Percentiles rank a stretch among this genome's conserved stretches.
Evolutionary conservation across 2,329 filamentous ascomycete species (phyloP).

Genomic region (Aspergillus pseudoglaucus): DNA sequence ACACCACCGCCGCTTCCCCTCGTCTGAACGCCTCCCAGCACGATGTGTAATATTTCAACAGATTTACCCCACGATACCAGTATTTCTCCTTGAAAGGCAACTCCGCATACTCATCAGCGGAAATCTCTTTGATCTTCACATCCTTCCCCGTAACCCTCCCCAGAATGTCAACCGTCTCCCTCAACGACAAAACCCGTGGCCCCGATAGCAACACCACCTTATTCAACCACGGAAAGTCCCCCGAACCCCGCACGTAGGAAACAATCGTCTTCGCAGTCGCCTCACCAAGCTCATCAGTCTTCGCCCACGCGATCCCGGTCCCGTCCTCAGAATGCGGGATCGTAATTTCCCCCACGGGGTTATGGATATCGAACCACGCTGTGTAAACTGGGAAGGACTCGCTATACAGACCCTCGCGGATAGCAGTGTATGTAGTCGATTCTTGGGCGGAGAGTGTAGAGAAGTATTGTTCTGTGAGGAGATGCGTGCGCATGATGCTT

Average conservation of each 20-base stretch:
- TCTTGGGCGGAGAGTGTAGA: conserved; percentile 14
- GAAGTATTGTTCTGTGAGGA: conserved; percentile 49
- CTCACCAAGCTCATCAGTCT: conserved; percentile 50
- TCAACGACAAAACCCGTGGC: conserved; percentile 22
- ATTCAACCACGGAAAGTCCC: conserved; percentile 24
- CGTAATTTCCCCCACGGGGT: conserved; percentile 32
- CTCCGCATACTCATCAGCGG: conserved; percentile 37
- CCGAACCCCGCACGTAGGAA: conserved; percentile 24
- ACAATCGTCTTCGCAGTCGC: conserved; percentile 45
- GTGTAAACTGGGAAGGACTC: conserved; percentile 57
- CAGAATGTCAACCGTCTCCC: conserved; percentile 31
- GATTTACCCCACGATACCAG: conserved; percentile 28
- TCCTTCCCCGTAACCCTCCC: conserved; percentile 19
- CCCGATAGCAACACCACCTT: conserved; percentile 30
- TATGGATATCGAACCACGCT: conserved; percentile 40
- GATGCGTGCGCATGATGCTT: conserved; percentile 55
- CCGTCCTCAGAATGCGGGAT: conserved; percentile 44
- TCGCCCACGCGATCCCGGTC: conserved; percentile 47
- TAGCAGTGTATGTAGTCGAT: conserved; percentile 42
- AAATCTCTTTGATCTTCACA: conserved; percentile 30
- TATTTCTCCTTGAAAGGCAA: conserved; percentile 34
- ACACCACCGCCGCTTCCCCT: conserved; percentile 41
- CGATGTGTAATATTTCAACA: conserved; percentile 42
- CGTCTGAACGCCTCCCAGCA: conserved; percentile 41
- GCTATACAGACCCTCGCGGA: conserved; percentile 54